Conservation (phyloP, 495 filamentous ascomycete species). For the Penicillium taxi region DNA sequence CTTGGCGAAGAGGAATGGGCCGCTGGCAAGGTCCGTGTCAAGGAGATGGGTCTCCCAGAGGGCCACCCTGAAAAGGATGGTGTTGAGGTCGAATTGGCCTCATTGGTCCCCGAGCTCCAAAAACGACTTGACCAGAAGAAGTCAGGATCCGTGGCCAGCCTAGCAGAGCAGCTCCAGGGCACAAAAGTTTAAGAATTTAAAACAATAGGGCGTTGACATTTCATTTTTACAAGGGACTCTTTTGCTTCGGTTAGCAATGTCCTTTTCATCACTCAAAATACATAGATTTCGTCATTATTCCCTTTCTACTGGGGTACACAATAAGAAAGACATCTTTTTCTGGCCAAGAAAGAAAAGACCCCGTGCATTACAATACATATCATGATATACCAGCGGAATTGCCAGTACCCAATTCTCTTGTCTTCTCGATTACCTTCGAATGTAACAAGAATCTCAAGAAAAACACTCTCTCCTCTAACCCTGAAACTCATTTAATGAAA, state of each 20-base stretch:
- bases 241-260: background rate
- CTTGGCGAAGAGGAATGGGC: constrained; percentile 74
- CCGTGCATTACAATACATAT: no score
- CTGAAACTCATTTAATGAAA: no score
- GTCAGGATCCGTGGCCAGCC: constrained; percentile 8
- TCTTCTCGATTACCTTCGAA: no score
- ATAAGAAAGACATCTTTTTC: no score
- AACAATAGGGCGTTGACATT: constrained; percentile 13
- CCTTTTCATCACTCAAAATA: no score
- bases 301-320: no score
- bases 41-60: constrained; percentile 72
- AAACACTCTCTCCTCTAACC: no score
- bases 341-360: no score
- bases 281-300: no score
- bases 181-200: constrained; percentile 11
- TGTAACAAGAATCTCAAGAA: no score
- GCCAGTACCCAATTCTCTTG: no score
- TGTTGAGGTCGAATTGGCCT: constrained; percentile 54
- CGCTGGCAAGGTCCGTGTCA: constrained; percentile 69
- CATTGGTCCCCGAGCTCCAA: constrained; percentile 56
- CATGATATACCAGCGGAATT: no score
- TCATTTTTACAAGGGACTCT: background rate
- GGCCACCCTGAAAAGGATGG: constrained; percentile 84
- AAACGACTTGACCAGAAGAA: constrained; percentile 20
- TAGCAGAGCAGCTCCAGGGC: constrained; percentile 22